Base-by-base conservation (phyloP, 129 eudicot species). In the Pulicaria dysenterica region DNA sequence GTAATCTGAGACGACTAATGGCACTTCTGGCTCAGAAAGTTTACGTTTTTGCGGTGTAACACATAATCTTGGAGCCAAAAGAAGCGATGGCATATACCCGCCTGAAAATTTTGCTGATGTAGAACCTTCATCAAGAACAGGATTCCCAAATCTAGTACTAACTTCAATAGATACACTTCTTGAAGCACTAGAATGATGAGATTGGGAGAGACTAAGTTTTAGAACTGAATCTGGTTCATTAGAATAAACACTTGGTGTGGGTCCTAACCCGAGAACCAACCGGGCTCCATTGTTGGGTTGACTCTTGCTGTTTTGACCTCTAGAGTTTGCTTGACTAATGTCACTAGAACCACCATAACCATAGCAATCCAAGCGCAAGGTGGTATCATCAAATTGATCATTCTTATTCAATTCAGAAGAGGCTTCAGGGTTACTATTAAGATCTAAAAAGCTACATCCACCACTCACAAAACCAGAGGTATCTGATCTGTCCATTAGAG, bases 181-280 rank as follows among this genome's bases (percentile, higher is more conserved):
- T 11, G 76, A 70, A 37, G 80, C 58, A 75, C 24, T 53, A 42
- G 92, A 84, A 51, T 43, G 44, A 40, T 78, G 39, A 58, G 95
- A 24, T 24, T 24, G 31, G 31, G 31, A 90, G 42, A 85, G 83
- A 62, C 86, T 80, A 38, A 93, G 91, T 76, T 85, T 74, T 3
- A 75, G 16, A 65, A 14, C 24, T 16, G 63, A 75, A 64, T 75
- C 73, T 0, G 19, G 36, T 3, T 65, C 66, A 59, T 76, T 73
- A 1, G 84, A 81, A 59, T 69, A 84, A 42, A 49, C 36, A 47
- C 80, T 78, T 17, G 96, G 85, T 1, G 95, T 83, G 0, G 96
- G 96, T 38, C 98, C 98, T 69, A 90, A 75, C 10, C 98, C 96
- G 51, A 94, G 89, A 4, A 94, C 97, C 86, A 94, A 79, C 64